Evolutionary conservation across 768 basidiomycete species (phyloP), one percentile per base, ranked within the genome.

Genomic region (Hypholoma fasciculare): DNA sequence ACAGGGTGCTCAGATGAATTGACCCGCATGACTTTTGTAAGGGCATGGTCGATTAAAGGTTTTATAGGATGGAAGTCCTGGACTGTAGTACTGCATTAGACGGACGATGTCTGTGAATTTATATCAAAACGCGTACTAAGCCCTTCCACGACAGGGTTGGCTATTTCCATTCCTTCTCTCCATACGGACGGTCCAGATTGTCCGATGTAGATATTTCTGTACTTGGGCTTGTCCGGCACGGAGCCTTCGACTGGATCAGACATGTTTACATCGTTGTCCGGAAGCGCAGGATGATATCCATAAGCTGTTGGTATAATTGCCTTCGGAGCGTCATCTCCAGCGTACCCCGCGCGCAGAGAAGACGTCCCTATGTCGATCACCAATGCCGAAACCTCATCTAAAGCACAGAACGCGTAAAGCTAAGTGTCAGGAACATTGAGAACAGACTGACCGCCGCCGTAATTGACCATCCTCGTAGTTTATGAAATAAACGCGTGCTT

Each of bases 371-470:
- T 90, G 77, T 99, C 97, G 38, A 99, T 77, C 20, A 98, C 97
- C 52, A 98, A 78, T 30, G 96, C 97, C 37, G 94, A 90, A n/a
- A 98, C 94, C 77, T 98, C 96, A 70, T 98, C 96, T 97, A 61
- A 17, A 37, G 5, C 42, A 38, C 36, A n/a, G 52, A 36, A 56
- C 39, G 50, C 34, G 59, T 67, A 17, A 59, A 56, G 30, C 59
- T 12, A 49, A 49, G 43, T 9, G 59, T 36, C 56, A 57, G 49
- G 2, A 59, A n/a, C 9, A 47, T 9, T 39, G 37, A 53, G 40
- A 54, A 44, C 46, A 34, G 30, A 63, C 88, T 40, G 71, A 89
- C 92, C 92, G 78, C 92, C 92, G 30, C 92, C 92, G 70, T 92
- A 92, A 68, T 90, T 89, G 6, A 92, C 90, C 90, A 92, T 92